A percentile compares a stretch with the other conserved stretches of the same genome.
These are phyloP conservation scores for Nicotiana otophora DNA, from an alignment of 257 asterid species.

Conservation along the genomic window DNA sequence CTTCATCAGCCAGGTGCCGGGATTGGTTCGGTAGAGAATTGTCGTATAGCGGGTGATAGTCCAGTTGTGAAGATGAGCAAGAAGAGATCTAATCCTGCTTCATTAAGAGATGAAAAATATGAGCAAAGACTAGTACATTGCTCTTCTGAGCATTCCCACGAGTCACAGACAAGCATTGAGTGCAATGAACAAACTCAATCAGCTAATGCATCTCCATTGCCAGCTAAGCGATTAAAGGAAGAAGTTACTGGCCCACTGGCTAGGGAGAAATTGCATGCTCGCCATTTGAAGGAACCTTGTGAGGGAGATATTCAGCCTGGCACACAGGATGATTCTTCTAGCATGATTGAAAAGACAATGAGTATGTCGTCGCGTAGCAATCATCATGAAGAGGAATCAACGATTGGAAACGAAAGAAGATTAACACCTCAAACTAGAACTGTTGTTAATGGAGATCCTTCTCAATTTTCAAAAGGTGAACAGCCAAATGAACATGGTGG, in stretches of 20 bases:
- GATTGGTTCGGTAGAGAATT: neutral
- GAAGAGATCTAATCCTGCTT: constrained; percentile 10
- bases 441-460: constrained; percentile 6
- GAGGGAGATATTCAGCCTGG: constrained; percentile 4
- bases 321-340: constrained; percentile 7
- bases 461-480: constrained; percentile 6
- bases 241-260: neutral
- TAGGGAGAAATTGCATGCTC: neutral
- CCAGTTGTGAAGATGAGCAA: constrained; percentile 5
- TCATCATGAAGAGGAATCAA: neutral
- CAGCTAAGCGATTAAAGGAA: neutral
- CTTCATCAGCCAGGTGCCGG: neutral
- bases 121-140: constrained; percentile 11
- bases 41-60: neutral
- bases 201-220: constrained; percentile 1
- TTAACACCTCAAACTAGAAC: neutral
- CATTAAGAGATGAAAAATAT: constrained; percentile 1
- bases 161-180: constrained; percentile 5
- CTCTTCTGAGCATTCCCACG: constrained; percentile 10
- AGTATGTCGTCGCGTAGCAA: neutral
- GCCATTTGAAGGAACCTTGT: neutral
- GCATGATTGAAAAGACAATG: neutral
- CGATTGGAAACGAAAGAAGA: neutral
- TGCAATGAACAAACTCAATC: constrained; percentile 4
- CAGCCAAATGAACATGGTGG: constrained; percentile 9